Evolutionary conservation across 208 protist species (phyloP).

Genomic region (Trypanosoma rangeli): DNA sequence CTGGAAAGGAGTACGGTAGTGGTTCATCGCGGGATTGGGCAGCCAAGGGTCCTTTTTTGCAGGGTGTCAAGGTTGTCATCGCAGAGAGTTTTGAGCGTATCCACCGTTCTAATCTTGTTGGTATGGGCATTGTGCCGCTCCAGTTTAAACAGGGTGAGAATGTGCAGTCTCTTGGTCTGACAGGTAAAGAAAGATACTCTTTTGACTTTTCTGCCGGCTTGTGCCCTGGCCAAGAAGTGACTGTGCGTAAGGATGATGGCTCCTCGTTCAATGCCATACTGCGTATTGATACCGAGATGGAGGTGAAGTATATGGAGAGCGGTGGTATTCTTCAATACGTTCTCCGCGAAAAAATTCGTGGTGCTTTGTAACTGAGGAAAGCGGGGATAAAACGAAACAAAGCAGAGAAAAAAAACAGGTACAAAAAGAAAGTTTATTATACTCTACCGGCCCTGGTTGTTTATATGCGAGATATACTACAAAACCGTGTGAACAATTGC

Average conservation of each 20-base stretch:
- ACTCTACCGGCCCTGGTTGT: background rate
- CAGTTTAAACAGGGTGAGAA: constrained; percentile 92
- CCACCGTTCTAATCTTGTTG: constrained; percentile 95
- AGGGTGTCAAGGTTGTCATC: constrained; percentile 93
- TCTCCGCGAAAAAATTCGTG: constrained; percentile 66
- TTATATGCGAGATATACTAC: background rate
- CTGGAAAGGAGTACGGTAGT: constrained; percentile 95
- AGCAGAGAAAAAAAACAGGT: background rate
- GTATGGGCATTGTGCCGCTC: constrained; percentile 96
- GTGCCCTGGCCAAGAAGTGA: constrained; percentile 82
- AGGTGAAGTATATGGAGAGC: constrained; percentile 93
- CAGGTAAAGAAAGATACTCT: constrained; percentile 91
- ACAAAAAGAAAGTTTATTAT: background rate
- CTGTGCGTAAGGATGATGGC: constrained; percentile 83
- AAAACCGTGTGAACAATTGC: no score
- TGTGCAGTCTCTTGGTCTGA: constrained; percentile 86
- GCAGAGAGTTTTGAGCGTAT: constrained; percentile 95
- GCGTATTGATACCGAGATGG: constrained; percentile 94
- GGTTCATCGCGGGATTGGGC: constrained; percentile 97
- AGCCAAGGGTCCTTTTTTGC: constrained; percentile 94
- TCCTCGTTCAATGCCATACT: constrained; percentile 86
- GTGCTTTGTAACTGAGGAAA: constrained; percentile 24
- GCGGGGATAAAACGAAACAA: background rate
- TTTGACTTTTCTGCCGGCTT: constrained; percentile 87
- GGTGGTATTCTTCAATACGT: constrained; percentile 95